Percentiles rank a stretch among this genome's conserved stretches.
Conservation (phyloP, 441 rosid genomes). For the Flueggea neowawraea region DNA sequence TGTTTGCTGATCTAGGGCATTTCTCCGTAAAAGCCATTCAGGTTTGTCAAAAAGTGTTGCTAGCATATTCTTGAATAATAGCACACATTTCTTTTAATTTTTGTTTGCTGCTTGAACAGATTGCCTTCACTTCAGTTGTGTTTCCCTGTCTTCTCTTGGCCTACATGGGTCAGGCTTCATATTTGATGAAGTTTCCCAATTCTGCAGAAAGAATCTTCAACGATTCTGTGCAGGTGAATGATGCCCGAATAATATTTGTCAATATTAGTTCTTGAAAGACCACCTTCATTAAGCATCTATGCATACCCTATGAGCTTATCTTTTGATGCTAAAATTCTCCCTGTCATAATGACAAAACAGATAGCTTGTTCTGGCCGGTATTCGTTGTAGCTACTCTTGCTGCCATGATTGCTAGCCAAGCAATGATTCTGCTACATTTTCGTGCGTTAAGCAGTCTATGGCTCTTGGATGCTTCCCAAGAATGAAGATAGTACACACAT, state of each 20-base stretch:
- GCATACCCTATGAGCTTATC: not conserved
- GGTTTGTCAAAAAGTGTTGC: slow-evolving; percentile 30
- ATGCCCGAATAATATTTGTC: slow-evolving; percentile 4
- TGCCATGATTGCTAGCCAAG: slow-evolving; percentile 99
- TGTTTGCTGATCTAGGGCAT: slow-evolving; percentile 99
- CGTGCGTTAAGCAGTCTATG: slow-evolving; percentile 94
- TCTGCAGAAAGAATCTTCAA: slow-evolving; percentile 73
- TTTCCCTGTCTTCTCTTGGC: slow-evolving; percentile 97
- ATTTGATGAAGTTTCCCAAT: slow-evolving; percentile 59
- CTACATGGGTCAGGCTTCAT: slow-evolving; percentile 97
- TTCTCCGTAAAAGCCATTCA: slow-evolving; percentile 89
- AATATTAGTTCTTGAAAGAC: slow-evolving; percentile 3
- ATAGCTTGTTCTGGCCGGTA: slow-evolving; percentile 84
- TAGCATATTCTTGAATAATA: slow-evolving; percentile 12
- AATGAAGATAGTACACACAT: slow-evolving; percentile 93
- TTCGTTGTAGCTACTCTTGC: slow-evolving; percentile 79
- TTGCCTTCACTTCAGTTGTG: slow-evolving; percentile 82
- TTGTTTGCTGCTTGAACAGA: slow-evolving; percentile 31
- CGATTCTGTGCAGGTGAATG: slow-evolving; percentile 78
- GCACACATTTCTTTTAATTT: slow-evolving; percentile 1
- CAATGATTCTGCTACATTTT: slow-evolving; percentile 99
- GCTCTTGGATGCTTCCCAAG: slow-evolving; percentile 98
- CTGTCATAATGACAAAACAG: slow-evolving; percentile 38
- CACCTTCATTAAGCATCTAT: not conserved
- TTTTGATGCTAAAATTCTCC: slow-evolving; percentile 16